Percentiles rank a stretch among this genome's conserved stretches.
Conservation (phyloP, 129 eudicot genomes). For the Pulicaria dysenterica region DNA sequence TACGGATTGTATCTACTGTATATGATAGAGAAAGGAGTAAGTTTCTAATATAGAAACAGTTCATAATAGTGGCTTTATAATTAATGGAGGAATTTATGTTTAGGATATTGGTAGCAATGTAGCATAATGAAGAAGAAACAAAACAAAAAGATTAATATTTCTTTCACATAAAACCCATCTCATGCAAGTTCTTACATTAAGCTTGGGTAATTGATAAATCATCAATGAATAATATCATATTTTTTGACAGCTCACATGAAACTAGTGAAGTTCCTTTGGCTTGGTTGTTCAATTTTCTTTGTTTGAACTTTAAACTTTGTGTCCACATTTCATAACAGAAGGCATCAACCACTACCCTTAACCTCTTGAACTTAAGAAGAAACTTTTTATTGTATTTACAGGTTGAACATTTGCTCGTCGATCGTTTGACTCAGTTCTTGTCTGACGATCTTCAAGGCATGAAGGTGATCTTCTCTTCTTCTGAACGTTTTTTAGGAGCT, state of each 20-base stretch:
- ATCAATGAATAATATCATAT: neutral
- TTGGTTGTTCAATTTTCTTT: neutral
- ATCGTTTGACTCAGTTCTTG: constrained; percentile 76
- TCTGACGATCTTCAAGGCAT: constrained; percentile 86
- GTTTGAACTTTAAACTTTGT: neutral
- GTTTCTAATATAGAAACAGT: too few relatives aligned
- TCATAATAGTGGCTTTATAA: too few relatives aligned
- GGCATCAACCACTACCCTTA: neutral
- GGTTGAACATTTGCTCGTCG: constrained; percentile 96
- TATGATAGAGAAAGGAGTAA: too few relatives aligned
- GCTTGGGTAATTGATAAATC: neutral
- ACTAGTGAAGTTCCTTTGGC: neutral
- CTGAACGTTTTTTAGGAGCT: too few relatives aligned
- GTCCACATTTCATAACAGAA: neutral
- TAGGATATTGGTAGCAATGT: too few relatives aligned
- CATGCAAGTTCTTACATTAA: neutral
- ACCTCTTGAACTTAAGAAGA: constrained; percentile 25
- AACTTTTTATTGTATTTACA: constrained; percentile 35
- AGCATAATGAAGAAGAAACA: neutral
- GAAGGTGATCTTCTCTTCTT: constrained; percentile 53
- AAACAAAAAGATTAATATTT: neutral
- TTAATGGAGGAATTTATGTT: too few relatives aligned
- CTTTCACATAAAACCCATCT: neutral
- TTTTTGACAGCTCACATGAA: neutral
- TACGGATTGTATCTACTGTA: too few relatives aligned